Percentiles rank a stretch among this genome's conserved stretches.
These are phyloP conservation scores for Podospora sp. DNA, from an alignment of 495 filamentous ascomycete species.

Conservation along the genomic window DNA sequence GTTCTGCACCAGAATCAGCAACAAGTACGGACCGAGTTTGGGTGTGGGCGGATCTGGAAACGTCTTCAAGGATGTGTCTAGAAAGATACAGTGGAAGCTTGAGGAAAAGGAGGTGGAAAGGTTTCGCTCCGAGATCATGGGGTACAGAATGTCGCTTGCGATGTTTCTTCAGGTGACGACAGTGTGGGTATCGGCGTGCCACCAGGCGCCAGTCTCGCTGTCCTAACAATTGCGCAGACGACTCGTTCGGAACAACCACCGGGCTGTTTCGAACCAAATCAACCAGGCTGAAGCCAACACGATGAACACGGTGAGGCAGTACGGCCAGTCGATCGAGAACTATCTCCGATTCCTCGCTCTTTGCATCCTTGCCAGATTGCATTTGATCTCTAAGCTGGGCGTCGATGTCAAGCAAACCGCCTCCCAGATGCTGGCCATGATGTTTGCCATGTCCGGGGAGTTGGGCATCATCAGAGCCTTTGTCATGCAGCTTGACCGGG, in stretches of 20 bases:
- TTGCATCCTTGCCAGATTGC: neutral
- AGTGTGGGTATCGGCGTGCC: no score
- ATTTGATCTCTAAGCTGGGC: neutral
- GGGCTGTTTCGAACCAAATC: no score
- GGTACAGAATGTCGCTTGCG: no score
- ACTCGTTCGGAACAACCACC: no score
- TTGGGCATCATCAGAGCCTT: neutral
- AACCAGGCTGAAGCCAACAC: no score
- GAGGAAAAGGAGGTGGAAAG: constrained; percentile 2
- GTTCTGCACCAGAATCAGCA: neutral
- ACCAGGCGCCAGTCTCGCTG: no score
- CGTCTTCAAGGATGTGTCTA: neutral
- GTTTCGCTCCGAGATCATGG: no score
- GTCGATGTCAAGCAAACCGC: neutral
- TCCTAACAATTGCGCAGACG: no score
- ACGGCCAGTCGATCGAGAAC: neutral
- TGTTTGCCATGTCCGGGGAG: neutral
- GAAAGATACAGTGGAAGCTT: neutral
- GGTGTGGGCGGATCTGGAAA: neutral
- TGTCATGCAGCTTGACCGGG: neutral
- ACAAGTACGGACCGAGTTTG: neutral
- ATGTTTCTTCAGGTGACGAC: no score
- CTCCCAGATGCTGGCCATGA: neutral
- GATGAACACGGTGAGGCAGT: neutral
- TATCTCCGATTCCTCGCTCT: neutral